Conservation (phyloP, 2,329 filamentous ascomycete species). For the Alternaria dauci region DNA sequence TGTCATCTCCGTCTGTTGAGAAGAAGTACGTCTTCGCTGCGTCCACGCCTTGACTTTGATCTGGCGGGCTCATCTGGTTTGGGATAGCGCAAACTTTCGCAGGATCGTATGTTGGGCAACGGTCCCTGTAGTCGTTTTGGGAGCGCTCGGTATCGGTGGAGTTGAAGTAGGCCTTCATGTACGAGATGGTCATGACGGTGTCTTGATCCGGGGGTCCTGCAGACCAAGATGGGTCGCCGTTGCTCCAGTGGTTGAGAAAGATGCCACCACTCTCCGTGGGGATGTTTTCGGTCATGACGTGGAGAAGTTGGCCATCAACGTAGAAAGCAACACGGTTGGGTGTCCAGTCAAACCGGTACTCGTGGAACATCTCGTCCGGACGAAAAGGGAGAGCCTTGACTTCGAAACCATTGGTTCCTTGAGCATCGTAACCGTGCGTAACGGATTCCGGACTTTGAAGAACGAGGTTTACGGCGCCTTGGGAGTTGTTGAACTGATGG, state of each 20-base stretch:
- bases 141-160: conserved; percentile 58
- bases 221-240: conserved; percentile 76
- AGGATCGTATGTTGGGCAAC: conserved; percentile 41
- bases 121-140: conserved; percentile 41
- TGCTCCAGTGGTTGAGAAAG: conserved; percentile 79
- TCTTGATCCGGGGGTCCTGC: conserved; percentile 72
- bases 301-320: conserved; percentile 68
- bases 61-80: conserved; percentile 41
- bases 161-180: conserved; percentile 84
- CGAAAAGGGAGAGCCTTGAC: conserved; percentile 70
- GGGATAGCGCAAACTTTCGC: conserved; percentile 47
- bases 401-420: conserved; percentile 65
- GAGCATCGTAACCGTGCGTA: conserved; percentile 68
- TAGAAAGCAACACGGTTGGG: conserved; percentile 71
- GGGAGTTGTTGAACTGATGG: conserved; percentile 65
- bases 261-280: conserved; percentile 71
- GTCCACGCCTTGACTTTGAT: conserved; percentile 33
- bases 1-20: conserved; percentile 30
- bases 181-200: conserved; percentile 69
- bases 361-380: conserved; percentile 72
- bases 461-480: conserved; percentile 75
- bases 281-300: conserved; percentile 64
- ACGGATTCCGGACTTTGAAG: conserved; percentile 71
- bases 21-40: conserved; percentile 51
- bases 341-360: conserved; percentile 81